phyloP scores from a whole-genome alignment of 2,329 filamentous ascomycete species.

The Alternaria arborescens region DNA sequence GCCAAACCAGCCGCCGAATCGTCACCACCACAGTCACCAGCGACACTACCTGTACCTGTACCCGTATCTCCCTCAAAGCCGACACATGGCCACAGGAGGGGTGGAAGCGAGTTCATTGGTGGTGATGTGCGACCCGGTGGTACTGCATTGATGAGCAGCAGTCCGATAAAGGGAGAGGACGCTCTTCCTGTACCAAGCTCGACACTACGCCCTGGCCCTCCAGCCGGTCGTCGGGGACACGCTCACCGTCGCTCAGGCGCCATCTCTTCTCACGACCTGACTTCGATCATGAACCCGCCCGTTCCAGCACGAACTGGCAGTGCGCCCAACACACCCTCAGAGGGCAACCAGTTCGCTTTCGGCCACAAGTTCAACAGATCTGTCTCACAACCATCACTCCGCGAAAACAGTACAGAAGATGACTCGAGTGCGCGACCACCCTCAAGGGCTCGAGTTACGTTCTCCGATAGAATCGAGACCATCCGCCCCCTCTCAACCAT shows the following conservation, averaged over 20 bases:
- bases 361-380: slow-evolving; percentile 49
- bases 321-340: slow-evolving; percentile 69
- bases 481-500: slow-evolving; percentile 84
- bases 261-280: slow-evolving; percentile 84
- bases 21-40: slow-evolving; percentile 52
- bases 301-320: slow-evolving; percentile 66
- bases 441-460: slow-evolving; percentile 75
- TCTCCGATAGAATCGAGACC: slow-evolving; percentile 84
- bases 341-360: slow-evolving; percentile 53
- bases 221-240: slow-evolving; percentile 71
- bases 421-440: slow-evolving; percentile 43
- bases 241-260: slow-evolving; percentile 81
- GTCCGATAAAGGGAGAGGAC: slow-evolving; percentile 72
- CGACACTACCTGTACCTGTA: slow-evolving; percentile 46
- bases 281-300: slow-evolving; percentile 70
- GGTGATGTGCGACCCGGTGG: slow-evolving; percentile 65
- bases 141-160: slow-evolving; percentile 70
- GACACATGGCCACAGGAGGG: slow-evolving; percentile 71
- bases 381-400: slow-evolving; percentile 51
- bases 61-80: slow-evolving; percentile 62
- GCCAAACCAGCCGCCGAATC: slow-evolving; percentile 39
- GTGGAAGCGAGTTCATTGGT: slow-evolving; percentile 87
- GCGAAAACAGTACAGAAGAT: slow-evolving; percentile 33
- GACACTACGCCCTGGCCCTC: slow-evolving; percentile 57
- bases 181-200: slow-evolving; percentile 65